These are phyloP conservation scores for Stramenopiles sp. DNA, from an alignment of 352 stramenopile genomes.

Conservation along the genomic window DNA sequence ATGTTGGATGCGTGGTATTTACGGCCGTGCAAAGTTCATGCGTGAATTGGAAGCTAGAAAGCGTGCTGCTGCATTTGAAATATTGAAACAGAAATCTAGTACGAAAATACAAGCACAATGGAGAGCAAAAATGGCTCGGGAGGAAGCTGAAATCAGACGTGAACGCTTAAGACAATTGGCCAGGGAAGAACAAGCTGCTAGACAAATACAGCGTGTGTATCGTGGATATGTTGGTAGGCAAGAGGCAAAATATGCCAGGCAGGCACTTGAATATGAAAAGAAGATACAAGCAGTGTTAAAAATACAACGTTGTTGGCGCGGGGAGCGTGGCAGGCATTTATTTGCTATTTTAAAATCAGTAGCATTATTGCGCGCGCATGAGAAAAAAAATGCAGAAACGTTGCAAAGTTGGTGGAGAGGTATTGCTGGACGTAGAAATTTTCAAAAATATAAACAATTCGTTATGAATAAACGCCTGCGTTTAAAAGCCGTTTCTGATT, in stretches of 20 bases:
- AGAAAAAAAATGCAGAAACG: slow-evolving; percentile 15
- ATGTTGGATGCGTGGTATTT: slow-evolving; percentile 19
- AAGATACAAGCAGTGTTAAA: slow-evolving; percentile 30
- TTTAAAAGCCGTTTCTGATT: slow-evolving; percentile 27
- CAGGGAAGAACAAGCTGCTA: slow-evolving; percentile 17
- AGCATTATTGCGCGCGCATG: slow-evolving; percentile 12
- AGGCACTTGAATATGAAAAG: slow-evolving; percentile 8
- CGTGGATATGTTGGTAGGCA: slow-evolving; percentile 21
- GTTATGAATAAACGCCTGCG: slow-evolving; percentile 26
- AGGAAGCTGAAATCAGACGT: slow-evolving; percentile 12
- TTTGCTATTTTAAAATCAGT: slow-evolving; percentile 31
- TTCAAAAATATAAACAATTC: slow-evolving; percentile 25
- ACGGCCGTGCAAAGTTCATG: slow-evolving; percentile 5
- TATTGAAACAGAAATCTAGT: slow-evolving; percentile 5
- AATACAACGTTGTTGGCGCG: slow-evolving; percentile 46
- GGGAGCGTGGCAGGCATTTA: slow-evolving; percentile 45
- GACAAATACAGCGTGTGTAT: slow-evolving; percentile 24
- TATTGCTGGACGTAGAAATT: slow-evolving; percentile 12
- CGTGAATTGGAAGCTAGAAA: background rate
- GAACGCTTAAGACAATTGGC: slow-evolving; percentile 15
- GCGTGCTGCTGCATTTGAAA: background rate
- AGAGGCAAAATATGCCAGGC: background rate
- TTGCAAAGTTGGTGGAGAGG: slow-evolving; percentile 21
- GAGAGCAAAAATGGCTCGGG: slow-evolving; percentile 15
- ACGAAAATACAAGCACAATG: slow-evolving; percentile 24